Evolutionary conservation across 805 yeast genomes (phyloP).

Genomic region (Metschnikowia aberdeeniae): DNA sequence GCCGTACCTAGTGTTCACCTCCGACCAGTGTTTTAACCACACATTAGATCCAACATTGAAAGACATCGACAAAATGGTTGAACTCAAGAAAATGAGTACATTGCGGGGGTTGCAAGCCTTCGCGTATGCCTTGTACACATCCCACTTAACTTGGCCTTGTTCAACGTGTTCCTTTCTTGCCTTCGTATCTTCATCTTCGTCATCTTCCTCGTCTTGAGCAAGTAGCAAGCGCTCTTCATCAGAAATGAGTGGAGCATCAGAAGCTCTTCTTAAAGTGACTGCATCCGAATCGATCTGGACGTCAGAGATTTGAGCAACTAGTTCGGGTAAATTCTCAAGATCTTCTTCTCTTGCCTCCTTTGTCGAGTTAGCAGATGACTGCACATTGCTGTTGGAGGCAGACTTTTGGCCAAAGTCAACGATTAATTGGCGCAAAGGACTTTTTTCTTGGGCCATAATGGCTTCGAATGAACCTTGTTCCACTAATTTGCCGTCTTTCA

Average conservation of each 20-base stretch:
- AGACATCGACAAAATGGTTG: slow-evolving; percentile 56
- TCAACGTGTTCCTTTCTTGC: slow-evolving; percentile 74
- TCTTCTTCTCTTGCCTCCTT: slow-evolving; percentile 19
- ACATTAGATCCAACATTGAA: slow-evolving; percentile 68
- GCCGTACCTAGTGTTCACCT: slow-evolving; percentile 67
- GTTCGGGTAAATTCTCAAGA: slow-evolving; percentile 19
- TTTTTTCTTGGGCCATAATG: slow-evolving; percentile 42
- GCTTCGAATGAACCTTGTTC: slow-evolving; percentile 63
- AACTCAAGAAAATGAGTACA: slow-evolving; percentile 53
- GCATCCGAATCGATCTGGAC: slow-evolving; percentile 26
- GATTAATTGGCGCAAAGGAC: slow-evolving; percentile 52
- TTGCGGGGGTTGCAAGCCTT: slow-evolving; percentile 75
- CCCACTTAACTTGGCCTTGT: slow-evolving; percentile 91
- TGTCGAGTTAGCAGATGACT: slow-evolving; percentile 17
- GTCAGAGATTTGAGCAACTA: slow-evolving; percentile 27
- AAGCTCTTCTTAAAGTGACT: slow-evolving; percentile 56
- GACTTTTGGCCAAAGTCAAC: slow-evolving; percentile 57
- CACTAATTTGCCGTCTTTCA: slow-evolving; percentile 62
- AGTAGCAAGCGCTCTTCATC: slow-evolving; percentile 31
- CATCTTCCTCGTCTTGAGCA: slow-evolving; percentile 33
- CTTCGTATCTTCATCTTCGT: slow-evolving; percentile 34
- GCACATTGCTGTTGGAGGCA: slow-evolving; percentile 13
- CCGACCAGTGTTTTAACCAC: slow-evolving; percentile 98
- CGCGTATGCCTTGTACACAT: slow-evolving; percentile 77
- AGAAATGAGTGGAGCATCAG: slow-evolving; percentile 43